Conservation (phyloP, 2,329 filamentous ascomycete species). For the Pseudocercospora pini-densiflorae region DNA sequence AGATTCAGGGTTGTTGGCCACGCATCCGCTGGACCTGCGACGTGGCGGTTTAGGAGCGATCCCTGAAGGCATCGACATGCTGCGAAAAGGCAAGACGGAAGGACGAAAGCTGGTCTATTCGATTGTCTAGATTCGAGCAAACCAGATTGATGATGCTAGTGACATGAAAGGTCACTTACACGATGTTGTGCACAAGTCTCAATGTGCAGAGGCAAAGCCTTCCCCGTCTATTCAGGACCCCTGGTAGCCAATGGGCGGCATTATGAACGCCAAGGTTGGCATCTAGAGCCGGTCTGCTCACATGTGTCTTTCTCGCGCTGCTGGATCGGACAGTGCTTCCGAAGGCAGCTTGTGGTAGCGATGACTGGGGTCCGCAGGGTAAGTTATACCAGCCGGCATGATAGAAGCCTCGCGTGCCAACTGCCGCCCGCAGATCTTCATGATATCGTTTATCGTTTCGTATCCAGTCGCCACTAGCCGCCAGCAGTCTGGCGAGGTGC, state of each 20-base stretch:
- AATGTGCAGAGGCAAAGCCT: background rate
- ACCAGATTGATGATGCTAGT: background rate
- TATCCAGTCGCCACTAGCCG: background rate
- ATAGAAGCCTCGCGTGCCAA: background rate
- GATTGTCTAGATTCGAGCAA: slow-evolving; percentile 18
- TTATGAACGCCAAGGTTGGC: background rate
- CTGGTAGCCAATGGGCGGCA: background rate
- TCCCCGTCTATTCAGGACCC: too few species aligned
- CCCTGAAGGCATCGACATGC: slow-evolving; percentile 20
- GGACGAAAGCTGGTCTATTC: slow-evolving; percentile 27
- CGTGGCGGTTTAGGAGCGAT: slow-evolving; percentile 21
- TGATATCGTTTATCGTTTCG: background rate
- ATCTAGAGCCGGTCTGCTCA: background rate
- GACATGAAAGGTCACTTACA: too few species aligned
- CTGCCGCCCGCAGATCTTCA: background rate
- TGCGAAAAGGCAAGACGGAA: slow-evolving; percentile 24
- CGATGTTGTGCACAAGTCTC: background rate
- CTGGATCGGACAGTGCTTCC: too few species aligned
- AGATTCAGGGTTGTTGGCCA: slow-evolving; percentile 18
- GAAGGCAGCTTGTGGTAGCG: background rate
- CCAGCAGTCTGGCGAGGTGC: background rate
- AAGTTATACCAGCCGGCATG: background rate
- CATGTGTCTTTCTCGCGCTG: background rate
- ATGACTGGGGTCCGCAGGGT: background rate
- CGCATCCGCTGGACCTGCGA: slow-evolving; percentile 26